These are phyloP conservation scores for Aspergillus fumigatiaffinis DNA, from an alignment of 2,329 filamentous ascomycete genomes.

Conservation along the genomic window DNA sequence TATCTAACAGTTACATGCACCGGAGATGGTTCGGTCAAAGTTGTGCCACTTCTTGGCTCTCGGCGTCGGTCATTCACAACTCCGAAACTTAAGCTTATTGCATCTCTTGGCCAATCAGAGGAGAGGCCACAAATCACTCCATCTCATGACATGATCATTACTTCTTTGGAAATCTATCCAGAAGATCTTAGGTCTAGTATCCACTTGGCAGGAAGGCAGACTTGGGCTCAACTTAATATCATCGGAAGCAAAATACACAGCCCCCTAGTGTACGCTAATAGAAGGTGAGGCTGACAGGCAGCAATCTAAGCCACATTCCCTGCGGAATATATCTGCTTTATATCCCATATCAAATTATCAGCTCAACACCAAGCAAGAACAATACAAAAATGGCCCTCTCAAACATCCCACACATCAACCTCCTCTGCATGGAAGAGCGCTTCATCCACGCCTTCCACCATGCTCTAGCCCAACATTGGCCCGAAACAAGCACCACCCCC, in stretches of 20 bases:
- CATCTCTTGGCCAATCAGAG: neutral
- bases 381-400: constrained; percentile 17
- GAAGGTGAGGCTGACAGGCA: neutral
- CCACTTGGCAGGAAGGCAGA: no score
- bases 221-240: no score
- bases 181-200: neutral
- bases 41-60: neutral
- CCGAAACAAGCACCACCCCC: constrained; percentile 27
- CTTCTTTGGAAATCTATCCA: no score
- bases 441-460: constrained; percentile 40
- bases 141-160: no score
- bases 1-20: neutral
- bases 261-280: neutral
- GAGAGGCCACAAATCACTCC: no score
- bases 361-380: neutral
- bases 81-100: neutral
- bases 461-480: constrained; percentile 30
- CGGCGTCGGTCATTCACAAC: neutral
- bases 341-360: neutral
- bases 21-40: neutral
- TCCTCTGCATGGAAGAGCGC: constrained; percentile 41
- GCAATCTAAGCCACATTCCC: neutral
- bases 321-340: neutral
- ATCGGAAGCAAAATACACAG: no score
- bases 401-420: constrained; percentile 38